These are phyloP conservation scores for Halteria grandinella DNA, from an alignment of 73 alveolate genomes.

Conservation along the genomic window DNA sequence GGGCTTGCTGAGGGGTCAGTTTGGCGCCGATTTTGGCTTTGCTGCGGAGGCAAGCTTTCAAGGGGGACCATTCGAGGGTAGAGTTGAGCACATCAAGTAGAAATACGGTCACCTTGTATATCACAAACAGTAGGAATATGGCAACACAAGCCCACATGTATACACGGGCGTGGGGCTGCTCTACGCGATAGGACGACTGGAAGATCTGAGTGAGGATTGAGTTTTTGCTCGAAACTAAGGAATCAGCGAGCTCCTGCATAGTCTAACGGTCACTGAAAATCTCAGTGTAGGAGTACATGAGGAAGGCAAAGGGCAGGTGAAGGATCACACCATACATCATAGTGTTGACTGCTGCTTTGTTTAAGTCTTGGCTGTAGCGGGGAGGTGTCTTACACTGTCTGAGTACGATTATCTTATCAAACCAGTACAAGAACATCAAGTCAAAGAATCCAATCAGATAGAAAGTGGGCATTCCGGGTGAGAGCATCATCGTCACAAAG, in stretches of 20 bases:
- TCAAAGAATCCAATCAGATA: constrained; percentile 18
- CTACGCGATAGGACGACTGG: no score
- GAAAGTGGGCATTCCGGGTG: constrained; percentile 74
- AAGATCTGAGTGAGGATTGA: no score
- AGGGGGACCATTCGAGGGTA: not conserved
- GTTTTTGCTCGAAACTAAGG: no score
- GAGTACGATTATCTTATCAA: constrained; percentile 55
- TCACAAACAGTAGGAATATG: not conserved
- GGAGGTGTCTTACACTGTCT: constrained; percentile 62
- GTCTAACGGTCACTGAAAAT: constrained; percentile 26
- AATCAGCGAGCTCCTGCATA: no score
- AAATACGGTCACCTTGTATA: no score
- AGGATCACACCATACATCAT: constrained; percentile 28
- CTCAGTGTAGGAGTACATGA: constrained; percentile 43
- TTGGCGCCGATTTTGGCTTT: not conserved
- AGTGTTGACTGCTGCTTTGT: not conserved
- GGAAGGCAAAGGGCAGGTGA: constrained; percentile 51
- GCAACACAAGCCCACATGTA: not conserved
- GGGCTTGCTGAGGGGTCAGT: not conserved
- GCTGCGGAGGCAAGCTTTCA: constrained; percentile 42
- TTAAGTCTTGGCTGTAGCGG: constrained; percentile 25
- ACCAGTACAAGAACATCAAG: constrained; percentile 61
- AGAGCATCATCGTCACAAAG: constrained; percentile 57
- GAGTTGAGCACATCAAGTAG: not conserved
- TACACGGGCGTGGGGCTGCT: constrained; percentile 22